These are phyloP conservation scores for Globisporangium orthogonon DNA, from an alignment of 352 stramenopile species.

Conservation along the genomic window DNA sequence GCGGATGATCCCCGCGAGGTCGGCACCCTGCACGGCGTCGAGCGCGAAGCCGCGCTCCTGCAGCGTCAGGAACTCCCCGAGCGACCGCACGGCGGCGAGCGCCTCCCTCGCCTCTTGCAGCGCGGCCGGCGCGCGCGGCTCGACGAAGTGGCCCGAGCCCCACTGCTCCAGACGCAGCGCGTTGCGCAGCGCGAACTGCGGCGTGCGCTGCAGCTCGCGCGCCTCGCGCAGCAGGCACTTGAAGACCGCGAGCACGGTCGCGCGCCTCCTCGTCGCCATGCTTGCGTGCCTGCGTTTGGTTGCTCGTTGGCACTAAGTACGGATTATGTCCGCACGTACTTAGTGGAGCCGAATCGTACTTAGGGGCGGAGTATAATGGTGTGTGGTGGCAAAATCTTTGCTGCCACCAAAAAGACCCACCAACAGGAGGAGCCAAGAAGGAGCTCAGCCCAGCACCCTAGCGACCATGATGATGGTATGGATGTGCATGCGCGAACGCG, in stretches of 20 bases:
- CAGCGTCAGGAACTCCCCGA: conserved; percentile 37
- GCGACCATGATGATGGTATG: conserved; percentile 52
- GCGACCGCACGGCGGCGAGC: conserved; percentile 24
- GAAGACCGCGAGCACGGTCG: conserved; percentile 54
- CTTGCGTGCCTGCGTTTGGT: not conserved
- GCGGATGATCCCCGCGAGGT: conserved; percentile 33
- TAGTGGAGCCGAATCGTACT: too few species aligned
- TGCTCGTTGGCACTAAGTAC: too few species aligned
- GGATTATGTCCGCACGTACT: too few species aligned
- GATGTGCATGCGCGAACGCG: conserved; percentile 9
- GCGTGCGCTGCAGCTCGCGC: conserved; percentile 38
- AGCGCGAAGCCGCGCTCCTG: conserved; percentile 31
- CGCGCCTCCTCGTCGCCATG: conserved; percentile 24
- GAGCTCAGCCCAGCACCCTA: conserved; percentile 7
- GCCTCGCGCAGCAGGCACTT: conserved; percentile 61
- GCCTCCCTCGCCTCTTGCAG: conserved; percentile 3
- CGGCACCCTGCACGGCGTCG: conserved; percentile 17
- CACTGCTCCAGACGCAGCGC: conserved; percentile 55
- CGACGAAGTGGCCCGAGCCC: conserved; percentile 45
- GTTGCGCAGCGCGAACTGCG: conserved; percentile 56
- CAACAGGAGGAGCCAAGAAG: not conserved
- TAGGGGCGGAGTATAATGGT: not conserved
- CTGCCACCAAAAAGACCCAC: not conserved
- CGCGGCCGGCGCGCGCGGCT: conserved; percentile 9
- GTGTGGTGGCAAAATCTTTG: conserved; percentile 7